Evolutionary conservation across 2,329 filamentous ascomycete species (phyloP).

Genomic region (Alternaria viburni): DNA sequence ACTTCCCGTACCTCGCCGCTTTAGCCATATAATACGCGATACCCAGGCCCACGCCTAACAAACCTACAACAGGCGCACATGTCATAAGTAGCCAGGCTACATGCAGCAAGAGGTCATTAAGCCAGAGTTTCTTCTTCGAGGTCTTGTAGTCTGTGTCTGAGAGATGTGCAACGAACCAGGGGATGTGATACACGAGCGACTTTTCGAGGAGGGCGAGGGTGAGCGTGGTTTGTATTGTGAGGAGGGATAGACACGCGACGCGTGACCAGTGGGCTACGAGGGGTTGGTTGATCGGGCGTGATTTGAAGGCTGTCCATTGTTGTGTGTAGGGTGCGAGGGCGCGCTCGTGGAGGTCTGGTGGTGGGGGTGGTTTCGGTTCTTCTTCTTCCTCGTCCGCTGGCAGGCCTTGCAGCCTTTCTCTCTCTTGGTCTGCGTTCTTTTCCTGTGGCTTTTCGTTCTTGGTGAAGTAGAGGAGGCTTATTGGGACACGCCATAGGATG

Average conservation of each 20-base stretch:
- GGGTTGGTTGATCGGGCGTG: not conserved
- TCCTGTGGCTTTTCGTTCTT: not conserved
- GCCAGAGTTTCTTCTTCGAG: not conserved
- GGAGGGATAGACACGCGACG: not conserved
- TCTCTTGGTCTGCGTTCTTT: not conserved
- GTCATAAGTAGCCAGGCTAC: not conserved
- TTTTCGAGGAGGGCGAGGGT: conserved; percentile 6
- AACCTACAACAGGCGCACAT: conserved; percentile 5
- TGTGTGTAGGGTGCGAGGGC: not conserved
- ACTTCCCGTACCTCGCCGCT: conserved; percentile 6
- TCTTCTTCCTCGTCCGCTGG: not conserved
- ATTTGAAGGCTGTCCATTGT: not conserved
- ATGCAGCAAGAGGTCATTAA: conserved; percentile 3
- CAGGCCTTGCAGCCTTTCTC: not conserved
- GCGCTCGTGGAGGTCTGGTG: not conserved
- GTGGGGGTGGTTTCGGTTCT: not conserved
- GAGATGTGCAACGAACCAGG: not conserved
- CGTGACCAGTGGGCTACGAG: not conserved
- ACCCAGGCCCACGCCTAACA: not conserved
- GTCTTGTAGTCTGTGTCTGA: not conserved
- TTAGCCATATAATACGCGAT: conserved; percentile 11
- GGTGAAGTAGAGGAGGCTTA: not conserved
- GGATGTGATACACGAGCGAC: not conserved
- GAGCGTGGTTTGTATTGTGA: not conserved
- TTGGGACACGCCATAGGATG: not conserved